Conservation (phyloP, 164 flowering plant species). For the Sextonia rubra region DNA sequence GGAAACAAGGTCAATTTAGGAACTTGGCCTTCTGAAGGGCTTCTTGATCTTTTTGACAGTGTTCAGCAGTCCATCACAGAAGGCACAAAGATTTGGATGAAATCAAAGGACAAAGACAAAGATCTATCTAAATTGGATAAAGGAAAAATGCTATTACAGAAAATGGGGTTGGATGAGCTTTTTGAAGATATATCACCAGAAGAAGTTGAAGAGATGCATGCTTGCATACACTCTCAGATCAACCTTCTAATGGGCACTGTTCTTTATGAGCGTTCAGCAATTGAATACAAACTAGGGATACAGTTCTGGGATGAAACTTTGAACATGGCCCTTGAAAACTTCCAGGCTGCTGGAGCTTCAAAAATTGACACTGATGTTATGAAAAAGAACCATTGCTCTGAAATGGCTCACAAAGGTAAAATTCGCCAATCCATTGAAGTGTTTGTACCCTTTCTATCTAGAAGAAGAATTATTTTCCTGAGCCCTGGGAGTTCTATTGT, state of each 20-base stretch:
- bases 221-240: conserved; percentile 64
- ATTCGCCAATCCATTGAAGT: not conserved
- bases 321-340: conserved; percentile 70
- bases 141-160: conserved; percentile 29
- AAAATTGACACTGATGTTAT: conserved; percentile 70
- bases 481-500: not conserved
- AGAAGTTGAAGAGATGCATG: conserved; percentile 57
- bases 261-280: conserved; percentile 80
- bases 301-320: conserved; percentile 77
- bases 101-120: conserved; percentile 35
- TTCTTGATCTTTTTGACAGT: conserved; percentile 54
- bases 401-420: conserved; percentile 56
- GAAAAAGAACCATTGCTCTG: conserved; percentile 79
- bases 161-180: conserved; percentile 39
- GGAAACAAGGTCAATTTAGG: conserved; percentile 54
- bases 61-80: conserved; percentile 82
- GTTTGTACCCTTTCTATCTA: not conserved
- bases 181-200: conserved; percentile 38
- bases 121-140: conserved; percentile 29
- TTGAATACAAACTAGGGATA: conserved; percentile 71
- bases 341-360: conserved; percentile 83
- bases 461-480: not conserved
- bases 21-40: conserved; percentile 50
- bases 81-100: conserved; percentile 74
- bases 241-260: conserved; percentile 77